Conservation (phyloP, 257 asterid genomes). For the Avicennia marina region DNA sequence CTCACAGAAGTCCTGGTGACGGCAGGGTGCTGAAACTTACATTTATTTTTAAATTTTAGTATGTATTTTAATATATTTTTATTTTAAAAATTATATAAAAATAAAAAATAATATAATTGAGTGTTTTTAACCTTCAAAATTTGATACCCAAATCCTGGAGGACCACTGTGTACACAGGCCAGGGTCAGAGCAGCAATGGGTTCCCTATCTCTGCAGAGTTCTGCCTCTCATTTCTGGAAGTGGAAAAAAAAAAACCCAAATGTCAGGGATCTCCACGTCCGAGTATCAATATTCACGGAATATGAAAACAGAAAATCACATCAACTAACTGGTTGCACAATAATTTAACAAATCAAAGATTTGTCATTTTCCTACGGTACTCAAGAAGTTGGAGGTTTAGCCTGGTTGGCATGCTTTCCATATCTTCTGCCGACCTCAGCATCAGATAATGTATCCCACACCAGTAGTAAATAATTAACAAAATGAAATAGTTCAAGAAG, state of each 20-base stretch:
- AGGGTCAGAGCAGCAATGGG: too few relatives aligned
- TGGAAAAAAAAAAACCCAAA: neutral
- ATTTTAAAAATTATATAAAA: too few relatives aligned
- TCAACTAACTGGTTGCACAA: neutral
- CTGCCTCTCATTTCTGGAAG: neutral
- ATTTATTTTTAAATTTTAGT: too few relatives aligned
- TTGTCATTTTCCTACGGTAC: neutral
- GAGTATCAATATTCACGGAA: neutral
- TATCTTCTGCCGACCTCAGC: conserved; percentile 43
- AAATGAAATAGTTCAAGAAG: neutral
- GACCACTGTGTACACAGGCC: too few relatives aligned
- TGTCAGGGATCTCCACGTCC: neutral
- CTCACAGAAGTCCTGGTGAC: too few relatives aligned
- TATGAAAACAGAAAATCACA: neutral
- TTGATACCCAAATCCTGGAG: too few relatives aligned
- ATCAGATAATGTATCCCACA: conserved; percentile 61
- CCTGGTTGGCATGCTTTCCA: conserved; percentile 26
- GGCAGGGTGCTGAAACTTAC: too few relatives aligned
- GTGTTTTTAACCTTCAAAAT: too few relatives aligned
- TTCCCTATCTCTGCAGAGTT: too few relatives aligned
- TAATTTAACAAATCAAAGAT: neutral
- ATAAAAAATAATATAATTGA: too few relatives aligned
- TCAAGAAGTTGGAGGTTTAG: conserved; percentile 26
- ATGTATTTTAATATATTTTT: too few relatives aligned
- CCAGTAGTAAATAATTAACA: too few relatives aligned